A percentile compares a stretch with the other conserved stretches of the same genome.
phyloP scores from a whole-genome alignment of 352 stramenopile species.

The Globisporangium solare region DNA sequence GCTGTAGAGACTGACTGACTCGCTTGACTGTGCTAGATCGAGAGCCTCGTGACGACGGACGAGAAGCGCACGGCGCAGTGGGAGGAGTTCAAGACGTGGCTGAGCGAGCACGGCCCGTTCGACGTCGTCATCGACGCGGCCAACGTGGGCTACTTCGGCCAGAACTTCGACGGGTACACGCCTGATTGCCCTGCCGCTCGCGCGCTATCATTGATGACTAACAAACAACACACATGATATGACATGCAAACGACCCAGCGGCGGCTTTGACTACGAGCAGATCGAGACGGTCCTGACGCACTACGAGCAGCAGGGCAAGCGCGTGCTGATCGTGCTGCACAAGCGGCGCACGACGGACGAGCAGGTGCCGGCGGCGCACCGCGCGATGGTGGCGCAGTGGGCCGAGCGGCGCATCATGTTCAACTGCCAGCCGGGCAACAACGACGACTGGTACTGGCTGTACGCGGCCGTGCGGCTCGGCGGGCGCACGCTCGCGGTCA shows the following conservation, averaged over 20 bases:
- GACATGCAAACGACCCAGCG: slow-evolving; percentile 24
- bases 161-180: slow-evolving; percentile 91
- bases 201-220: too few species aligned
- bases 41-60: slow-evolving; percentile 72
- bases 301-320: slow-evolving; percentile 85
- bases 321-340: slow-evolving; percentile 94
- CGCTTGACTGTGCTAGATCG: slow-evolving; percentile 44
- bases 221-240: too few species aligned
- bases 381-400: slow-evolving; percentile 76
- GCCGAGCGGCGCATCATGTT: slow-evolving; percentile 80
- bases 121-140: slow-evolving; percentile 96
- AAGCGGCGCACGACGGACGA: slow-evolving; percentile 90
- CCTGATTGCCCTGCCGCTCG: slow-evolving; percentile 6
- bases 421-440: slow-evolving; percentile 93
- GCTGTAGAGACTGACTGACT: slow-evolving; percentile 2
- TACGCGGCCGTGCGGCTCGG: slow-evolving; percentile 91
- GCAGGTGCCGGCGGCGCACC: slow-evolving; percentile 73
- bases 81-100: slow-evolving; percentile 79
- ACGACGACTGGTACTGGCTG: slow-evolving; percentile 99
- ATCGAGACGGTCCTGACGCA: slow-evolving; percentile 93
- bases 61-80: slow-evolving; percentile 71
- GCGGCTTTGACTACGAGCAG: slow-evolving; percentile 94
- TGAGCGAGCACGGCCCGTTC: slow-evolving; percentile 66
- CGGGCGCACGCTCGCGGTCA: slow-evolving; percentile 85
- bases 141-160: slow-evolving; percentile 98